phyloP scores from a whole-genome alignment of 2,329 filamentous ascomycete species.

The Helotiales sp. region DNA sequence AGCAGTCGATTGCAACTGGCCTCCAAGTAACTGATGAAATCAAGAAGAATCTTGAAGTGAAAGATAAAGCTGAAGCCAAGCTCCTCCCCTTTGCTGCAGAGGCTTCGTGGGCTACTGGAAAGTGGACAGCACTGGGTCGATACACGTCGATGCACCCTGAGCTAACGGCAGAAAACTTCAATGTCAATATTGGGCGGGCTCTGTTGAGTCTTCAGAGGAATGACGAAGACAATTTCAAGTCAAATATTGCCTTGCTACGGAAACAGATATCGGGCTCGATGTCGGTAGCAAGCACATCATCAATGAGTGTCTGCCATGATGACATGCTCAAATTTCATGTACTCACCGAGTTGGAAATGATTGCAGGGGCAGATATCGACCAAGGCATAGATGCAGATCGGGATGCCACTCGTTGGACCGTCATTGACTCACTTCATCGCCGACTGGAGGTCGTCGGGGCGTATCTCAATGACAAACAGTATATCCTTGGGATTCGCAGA shows the following conservation, averaged over 20 bases:
- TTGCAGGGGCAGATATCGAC: conserved; percentile 52
- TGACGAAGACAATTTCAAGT: conserved; percentile 51
- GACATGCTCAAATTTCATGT: conserved; percentile 84
- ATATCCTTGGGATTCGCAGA: conserved; percentile 80
- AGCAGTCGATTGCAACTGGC: neutral
- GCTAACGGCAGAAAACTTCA: conserved; percentile 65
- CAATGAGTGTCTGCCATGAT: conserved; percentile 81
- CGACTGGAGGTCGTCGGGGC: conserved; percentile 89
- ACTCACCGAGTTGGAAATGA: conserved; percentile 81
- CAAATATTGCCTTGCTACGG: conserved; percentile 63
- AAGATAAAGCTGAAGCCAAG: conserved; percentile 51
- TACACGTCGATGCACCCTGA: conserved; percentile 57
- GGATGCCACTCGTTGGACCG: conserved; percentile 28
- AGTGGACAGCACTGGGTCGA: conserved; percentile 73
- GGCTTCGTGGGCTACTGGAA: conserved; percentile 85
- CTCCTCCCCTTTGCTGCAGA: conserved; percentile 85
- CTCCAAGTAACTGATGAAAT: neutral
- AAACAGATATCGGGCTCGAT: conserved; percentile 71
- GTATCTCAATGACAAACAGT: conserved; percentile 91
- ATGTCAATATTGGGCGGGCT: conserved; percentile 73
- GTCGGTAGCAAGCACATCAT: conserved; percentile 74
- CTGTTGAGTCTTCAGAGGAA: conserved; percentile 59
- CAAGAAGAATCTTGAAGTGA: neutral
- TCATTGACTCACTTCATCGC: conserved; percentile 63
- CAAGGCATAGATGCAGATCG: conserved; percentile 35